phyloP scores from a whole-genome alignment of 2,329 filamentous ascomycete genomes.

The Plectosphaerella sp. region DNA sequence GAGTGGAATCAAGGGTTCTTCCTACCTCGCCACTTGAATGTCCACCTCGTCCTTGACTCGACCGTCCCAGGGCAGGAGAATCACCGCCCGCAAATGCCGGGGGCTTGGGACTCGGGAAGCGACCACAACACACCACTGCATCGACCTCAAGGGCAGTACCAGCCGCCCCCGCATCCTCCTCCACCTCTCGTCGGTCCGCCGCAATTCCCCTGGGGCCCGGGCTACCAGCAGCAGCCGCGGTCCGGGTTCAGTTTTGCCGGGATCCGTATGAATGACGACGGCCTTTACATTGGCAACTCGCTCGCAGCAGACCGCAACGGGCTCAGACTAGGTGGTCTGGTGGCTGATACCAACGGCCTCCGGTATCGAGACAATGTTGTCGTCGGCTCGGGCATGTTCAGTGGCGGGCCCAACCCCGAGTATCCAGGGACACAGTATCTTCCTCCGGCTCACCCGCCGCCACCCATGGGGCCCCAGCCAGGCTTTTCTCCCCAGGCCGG shows the following conservation, averaged over 20 bases:
- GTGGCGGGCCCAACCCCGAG: neutral
- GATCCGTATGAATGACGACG: conserved; percentile 37
- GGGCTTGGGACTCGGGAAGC: conserved; percentile 20
- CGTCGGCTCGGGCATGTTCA: conserved; percentile 2
- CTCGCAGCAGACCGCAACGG: conserved; percentile 40
- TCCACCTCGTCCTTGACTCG: conserved; percentile 50
- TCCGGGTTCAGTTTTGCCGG: conserved; percentile 29
- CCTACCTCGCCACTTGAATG: conserved; percentile 47
- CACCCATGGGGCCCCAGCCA: neutral
- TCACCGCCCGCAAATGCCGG: conserved; percentile 18
- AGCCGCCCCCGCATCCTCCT: conserved; percentile 3
- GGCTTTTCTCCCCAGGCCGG: neutral
- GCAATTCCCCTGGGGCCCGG: neutral
- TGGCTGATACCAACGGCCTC: conserved; percentile 36
- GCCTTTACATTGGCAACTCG: conserved; percentile 35
- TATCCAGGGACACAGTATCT: conserved; percentile 1
- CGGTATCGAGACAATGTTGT: conserved; percentile 15
- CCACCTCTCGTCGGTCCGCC: neutral
- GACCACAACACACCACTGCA: neutral
- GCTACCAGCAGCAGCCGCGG: conserved; percentile 6
- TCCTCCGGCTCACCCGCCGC: neutral
- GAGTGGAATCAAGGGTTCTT: conserved; percentile 59
- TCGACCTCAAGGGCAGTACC: neutral
- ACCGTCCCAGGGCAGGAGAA: conserved; percentile 3
- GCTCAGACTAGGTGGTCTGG: conserved; percentile 39